Base-by-base conservation (phyloP, 1,284 basidiomycete genomes). In the Sporisorium reilianum region DNA sequence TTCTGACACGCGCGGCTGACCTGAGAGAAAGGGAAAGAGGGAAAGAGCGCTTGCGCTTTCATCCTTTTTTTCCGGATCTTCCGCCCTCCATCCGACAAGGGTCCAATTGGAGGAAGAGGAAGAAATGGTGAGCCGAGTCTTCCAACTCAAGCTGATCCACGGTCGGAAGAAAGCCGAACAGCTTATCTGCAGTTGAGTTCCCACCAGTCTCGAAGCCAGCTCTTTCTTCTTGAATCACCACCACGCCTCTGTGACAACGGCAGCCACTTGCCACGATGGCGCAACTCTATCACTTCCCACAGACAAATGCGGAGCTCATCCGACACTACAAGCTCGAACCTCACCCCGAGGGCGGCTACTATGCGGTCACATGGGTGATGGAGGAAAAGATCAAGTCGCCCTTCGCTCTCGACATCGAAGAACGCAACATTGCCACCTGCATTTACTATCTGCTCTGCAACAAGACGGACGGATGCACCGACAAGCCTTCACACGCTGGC, bases 381-480 rank as follows among this genome's bases (percentile, higher is more conserved):
- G 42, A 54, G 12, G 65, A 69, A 52, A 64, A 20, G 30, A 54
- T 67, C 10, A 51, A 62, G 26, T 73, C 68, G n/a, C 73, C 74
- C 12, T 78, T 72, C 30, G 68, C 68, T 25, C 54, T 51, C 23
- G 62, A 70, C 26, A n/a, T 50, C 23, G 64, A 67, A 20, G 40
- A 60, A 3, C 72, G 76, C 30, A 52, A 36, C 53, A 62, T 79
- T 8, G 64, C 67, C 11, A 67, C 60, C 9, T 74, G 63, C 51
- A 79, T 79, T 34, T 79, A 74, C 58, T 77, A 77, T 34, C 58
- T 79, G 1, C 58, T 79, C 3, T 69, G 66, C n/a, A 64, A 68
- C 64, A 65, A 72, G 55, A 34, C 58, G 3, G 28, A 30, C 11
- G 72, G 60, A 30, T 57, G 55, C 23, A 25, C 50, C 23, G 56